Evolutionary conservation across 768 basidiomycete species (phyloP), one percentile per base, ranked within the genome.

Genomic region (Pleurotus djamor): DNA sequence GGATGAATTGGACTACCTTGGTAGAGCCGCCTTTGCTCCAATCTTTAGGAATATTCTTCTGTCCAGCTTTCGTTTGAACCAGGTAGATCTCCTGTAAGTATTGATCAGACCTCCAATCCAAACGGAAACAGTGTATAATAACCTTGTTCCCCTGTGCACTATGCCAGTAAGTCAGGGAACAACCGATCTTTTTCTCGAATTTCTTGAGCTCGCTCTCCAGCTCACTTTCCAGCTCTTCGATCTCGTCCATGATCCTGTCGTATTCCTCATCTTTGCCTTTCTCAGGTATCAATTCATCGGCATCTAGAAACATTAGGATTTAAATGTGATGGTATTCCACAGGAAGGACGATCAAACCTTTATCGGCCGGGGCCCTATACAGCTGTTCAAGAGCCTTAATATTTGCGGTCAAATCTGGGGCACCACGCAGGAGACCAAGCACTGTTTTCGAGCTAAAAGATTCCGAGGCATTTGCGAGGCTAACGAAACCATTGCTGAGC

Each of bases 191-290:
- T 69, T 84, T 85, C 73, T 87, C 76, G 47, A 93, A 79, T 59
- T 82, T 82, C 65, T 83, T 81, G 58, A 95, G 74, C 49, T 87
- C 79, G 5, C 74, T 74, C n/a, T 93, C 84, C 36, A 99, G 78
- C 48, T 82, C 81, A 43, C 78, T 34, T 73, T 98, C 96, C 49
- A 96, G 71, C 1, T 74, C 79, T 2, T 71, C 68, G 41, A 97
- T 94, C 65, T 91, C 90, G 33, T 76, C 73, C 70, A 85, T 83
- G 44, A 96, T 82, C 13, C 76, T 79, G 69, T 98, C 96, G 64
- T 93, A 98, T 44, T 79, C 86, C 28, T 88, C 85, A 64, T 98
- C 94, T 65, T 91, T 91, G 21, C 95, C 96, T n/a, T 83, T 79
- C 55, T 82, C 79, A 2, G 97, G 97, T 14, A 92, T 74, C 2